These are phyloP conservation scores for Dryas octopetala DNA, from an alignment of 306 rosid genomes.

Conservation along the genomic window DNA sequence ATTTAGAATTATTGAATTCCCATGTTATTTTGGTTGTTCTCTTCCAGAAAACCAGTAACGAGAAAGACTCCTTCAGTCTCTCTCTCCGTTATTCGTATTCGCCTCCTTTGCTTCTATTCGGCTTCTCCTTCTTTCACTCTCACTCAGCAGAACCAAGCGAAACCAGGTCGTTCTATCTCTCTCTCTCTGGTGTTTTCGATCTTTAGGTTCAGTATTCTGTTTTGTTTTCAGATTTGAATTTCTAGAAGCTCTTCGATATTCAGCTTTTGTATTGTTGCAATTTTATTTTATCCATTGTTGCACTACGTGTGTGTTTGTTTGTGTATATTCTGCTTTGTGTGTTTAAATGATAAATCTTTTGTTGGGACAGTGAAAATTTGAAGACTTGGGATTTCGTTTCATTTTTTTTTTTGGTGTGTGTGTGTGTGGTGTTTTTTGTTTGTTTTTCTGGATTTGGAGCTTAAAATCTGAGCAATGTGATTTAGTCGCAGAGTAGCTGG, in stretches of 20 bases:
- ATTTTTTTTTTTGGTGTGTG: not conserved
- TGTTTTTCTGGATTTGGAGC: constrained; percentile 1
- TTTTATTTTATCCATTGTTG: not conserved
- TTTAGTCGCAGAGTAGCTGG: not conserved
- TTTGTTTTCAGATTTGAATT: constrained; percentile 24
- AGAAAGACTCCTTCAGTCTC: not conserved
- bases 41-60: constrained; percentile 8
- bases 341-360: constrained; percentile 5
- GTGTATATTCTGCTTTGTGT: too few species aligned
- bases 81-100: constrained; percentile 17
- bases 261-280: not conserved
- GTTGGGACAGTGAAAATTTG: not conserved
- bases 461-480: constrained; percentile 6
- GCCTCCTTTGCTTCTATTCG: constrained; percentile 17
- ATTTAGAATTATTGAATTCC: not conserved
- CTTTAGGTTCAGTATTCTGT: not conserved
- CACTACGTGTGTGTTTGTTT: not conserved
- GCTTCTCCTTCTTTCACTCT: constrained; percentile 7
- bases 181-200: not conserved
- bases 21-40: not conserved
- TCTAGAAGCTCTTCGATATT: constrained; percentile 2
- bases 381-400: not conserved
- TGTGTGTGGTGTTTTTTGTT: not conserved
- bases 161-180: constrained; percentile 7
- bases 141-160: not conserved